Evolutionary conservation across 139 green algal species (phyloP).

Genomic region (Chlamydomonas incerta): DNA sequence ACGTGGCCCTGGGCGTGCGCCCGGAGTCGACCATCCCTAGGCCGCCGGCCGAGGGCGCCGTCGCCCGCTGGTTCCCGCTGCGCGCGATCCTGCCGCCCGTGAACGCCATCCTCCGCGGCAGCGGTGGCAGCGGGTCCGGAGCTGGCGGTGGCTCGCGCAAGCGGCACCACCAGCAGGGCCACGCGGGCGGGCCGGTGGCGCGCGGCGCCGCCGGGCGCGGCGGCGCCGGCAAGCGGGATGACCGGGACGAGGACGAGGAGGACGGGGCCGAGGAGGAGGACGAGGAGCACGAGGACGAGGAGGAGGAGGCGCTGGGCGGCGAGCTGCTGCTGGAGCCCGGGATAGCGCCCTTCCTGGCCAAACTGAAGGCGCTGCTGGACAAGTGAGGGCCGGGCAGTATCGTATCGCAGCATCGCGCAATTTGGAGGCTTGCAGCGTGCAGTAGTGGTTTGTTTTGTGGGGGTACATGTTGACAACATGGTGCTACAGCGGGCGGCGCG

Average conservation of each 20-base stretch:
- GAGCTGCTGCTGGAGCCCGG: conserved; percentile 21
- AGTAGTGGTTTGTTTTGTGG: too few relatives aligned
- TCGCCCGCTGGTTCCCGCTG: conserved; percentile 7
- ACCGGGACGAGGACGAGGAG: not conserved
- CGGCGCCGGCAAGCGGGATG: too few relatives aligned
- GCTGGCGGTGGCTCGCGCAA: not conserved
- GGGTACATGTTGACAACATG: too few relatives aligned
- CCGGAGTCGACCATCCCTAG: not conserved
- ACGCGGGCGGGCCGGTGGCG: too few relatives aligned
- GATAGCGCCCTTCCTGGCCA: conserved; percentile 32
- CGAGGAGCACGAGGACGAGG: not conserved
- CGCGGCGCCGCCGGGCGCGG: too few relatives aligned
- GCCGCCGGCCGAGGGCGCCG: not conserved
- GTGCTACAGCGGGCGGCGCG: too few relatives aligned
- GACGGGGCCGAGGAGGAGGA: not conserved
- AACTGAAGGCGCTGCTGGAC: conserved; percentile 33
- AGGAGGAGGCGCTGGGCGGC: not conserved
- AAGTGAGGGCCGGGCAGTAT: conserved; percentile 5
- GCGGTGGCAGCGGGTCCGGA: not conserved
- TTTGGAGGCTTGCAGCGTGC: too few relatives aligned
- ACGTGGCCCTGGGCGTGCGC: conserved; percentile 12
- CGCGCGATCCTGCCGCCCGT: conserved; percentile 32
- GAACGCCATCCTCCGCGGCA: conserved; percentile 6
- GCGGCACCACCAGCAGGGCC: too few relatives aligned
- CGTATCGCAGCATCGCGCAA: too few relatives aligned